Evolutionary conservation across 2,329 filamentous ascomycete genomes (phyloP), one percentile per base, ranked within the genome.

Genomic region (Aspergillus proliferans): DNA sequence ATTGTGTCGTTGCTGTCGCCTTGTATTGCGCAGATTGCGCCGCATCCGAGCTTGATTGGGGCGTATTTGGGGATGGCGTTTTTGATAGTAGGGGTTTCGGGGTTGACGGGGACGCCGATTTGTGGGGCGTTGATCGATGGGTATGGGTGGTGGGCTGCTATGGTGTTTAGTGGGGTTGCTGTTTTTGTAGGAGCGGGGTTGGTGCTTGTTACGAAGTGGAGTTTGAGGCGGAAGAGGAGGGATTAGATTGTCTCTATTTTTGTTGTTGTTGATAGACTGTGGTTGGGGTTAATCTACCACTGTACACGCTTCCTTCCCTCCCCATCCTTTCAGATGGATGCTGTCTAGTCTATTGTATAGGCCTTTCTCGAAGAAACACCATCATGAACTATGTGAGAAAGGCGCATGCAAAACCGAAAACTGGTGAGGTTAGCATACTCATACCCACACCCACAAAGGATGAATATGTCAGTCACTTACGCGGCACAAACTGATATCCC

Each of bases 61-160:
- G 71, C 69, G 0, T 65, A 70, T 14, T 63, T 74, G 10, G 71
- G 72, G 0, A 72, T 72, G 70, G 69, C 64, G 0, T 46, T 57
- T 18, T 52, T 46, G 2, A 10, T 52, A 1, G 41, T 34, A 10
- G 50, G 47, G 19, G 0, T 73, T 58, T 48, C 50, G 14, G 36
- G 45, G 39, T 36, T 58, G 3, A 66, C 64, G 2, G 57, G 55
- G 6, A 48, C 52, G 6, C 55, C 54, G 1, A 54, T 56, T n/a
- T 53, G 46, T 2, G 54, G 57, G 3, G 55, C 52, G 3, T 49
- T 54, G 38, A 45, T 65, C 36, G 41, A 43, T 45, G 14, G 4
- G 5, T 51, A 50, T 54, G 53, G 49, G 24, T 41, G 47, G 30
- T 46, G 48, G 21, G 19, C 45, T 28, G 47, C 45, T 3, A 47